phyloP scores from a whole-genome alignment of 169 alveolate genomes.

The Eimeria praecox region DNA sequence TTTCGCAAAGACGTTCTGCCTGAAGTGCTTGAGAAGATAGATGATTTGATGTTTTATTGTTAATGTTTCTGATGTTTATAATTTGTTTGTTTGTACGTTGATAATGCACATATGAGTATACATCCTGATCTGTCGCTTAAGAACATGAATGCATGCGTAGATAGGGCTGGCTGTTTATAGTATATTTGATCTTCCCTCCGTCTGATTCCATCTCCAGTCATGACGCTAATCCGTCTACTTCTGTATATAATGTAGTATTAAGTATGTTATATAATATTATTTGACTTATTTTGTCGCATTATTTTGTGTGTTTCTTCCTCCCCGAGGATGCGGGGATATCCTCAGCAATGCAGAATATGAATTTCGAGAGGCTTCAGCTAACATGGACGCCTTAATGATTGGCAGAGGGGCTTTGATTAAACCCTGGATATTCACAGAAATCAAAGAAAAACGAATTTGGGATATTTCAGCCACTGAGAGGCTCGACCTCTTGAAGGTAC shows the following conservation, averaged over 20 bases:
- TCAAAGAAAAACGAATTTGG: constrained; percentile 88
- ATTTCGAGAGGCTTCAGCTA: constrained; percentile 64
- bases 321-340: constrained; percentile 92
- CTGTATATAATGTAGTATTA: not conserved
- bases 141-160: too few relatives aligned
- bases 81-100: too few relatives aligned
- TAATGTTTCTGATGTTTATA: too few relatives aligned
- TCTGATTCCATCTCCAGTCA: too few relatives aligned
- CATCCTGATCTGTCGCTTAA: not conserved
- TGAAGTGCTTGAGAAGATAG: not conserved
- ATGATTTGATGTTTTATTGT: too few relatives aligned
- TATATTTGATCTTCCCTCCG: too few relatives aligned
- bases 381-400: constrained; percentile 86
- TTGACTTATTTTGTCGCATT: too few relatives aligned
- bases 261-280: too few relatives aligned
- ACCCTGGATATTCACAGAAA: constrained; percentile 93
- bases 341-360: constrained; percentile 83
- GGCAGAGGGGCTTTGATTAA: constrained; percentile 93
- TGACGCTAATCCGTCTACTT: too few relatives aligned
- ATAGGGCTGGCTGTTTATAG: too few relatives aligned
- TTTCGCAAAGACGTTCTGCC: too few relatives aligned
- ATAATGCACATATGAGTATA: too few relatives aligned
- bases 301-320: not conserved
- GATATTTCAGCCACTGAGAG: constrained; percentile 92
- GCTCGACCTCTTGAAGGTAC: constrained; percentile 86